phyloP scores from a whole-genome alignment of 2,329 filamentous ascomycete genomes.

The Plectosphaerella plurivora region DNA sequence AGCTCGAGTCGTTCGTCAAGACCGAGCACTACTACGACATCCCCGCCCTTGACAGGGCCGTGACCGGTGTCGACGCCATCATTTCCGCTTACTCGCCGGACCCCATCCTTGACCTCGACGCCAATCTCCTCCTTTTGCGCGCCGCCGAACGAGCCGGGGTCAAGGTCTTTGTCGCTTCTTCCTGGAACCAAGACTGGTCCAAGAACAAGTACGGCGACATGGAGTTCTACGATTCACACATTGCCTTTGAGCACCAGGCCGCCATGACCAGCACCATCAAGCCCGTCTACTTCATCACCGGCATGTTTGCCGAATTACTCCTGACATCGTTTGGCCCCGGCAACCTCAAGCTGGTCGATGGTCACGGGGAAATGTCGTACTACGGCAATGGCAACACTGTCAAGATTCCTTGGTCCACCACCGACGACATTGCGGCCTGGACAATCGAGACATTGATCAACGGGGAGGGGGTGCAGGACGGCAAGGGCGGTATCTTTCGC shows the following conservation, averaged over 20 bases:
- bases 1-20: slow-evolving; percentile 22
- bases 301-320: slow-evolving; percentile 19
- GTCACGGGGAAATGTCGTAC: slow-evolving; percentile 1
- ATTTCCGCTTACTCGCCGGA: slow-evolving; percentile 21
- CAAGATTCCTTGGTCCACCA: slow-evolving; percentile 2
- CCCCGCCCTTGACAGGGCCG: slow-evolving; percentile 23
- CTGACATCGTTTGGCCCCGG: slow-evolving; percentile 10
- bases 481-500: slow-evolving; percentile 7
- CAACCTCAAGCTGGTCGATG: neutral
- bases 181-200: slow-evolving; percentile 28
- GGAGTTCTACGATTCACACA: slow-evolving; percentile 27
- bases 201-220: slow-evolving; percentile 19
- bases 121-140: slow-evolving; percentile 26
- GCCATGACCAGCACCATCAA: slow-evolving; percentile 19
- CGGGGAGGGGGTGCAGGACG: slow-evolving; percentile 5
- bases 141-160: slow-evolving; percentile 29
- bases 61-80: slow-evolving; percentile 27
- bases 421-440: slow-evolving; percentile 3
- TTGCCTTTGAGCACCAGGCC: slow-evolving; percentile 25
- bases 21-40: slow-evolving; percentile 21
- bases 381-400: slow-evolving; percentile 4
- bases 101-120: slow-evolving; percentile 21
- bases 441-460: slow-evolving; percentile 6
- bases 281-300: slow-evolving; percentile 24
- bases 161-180: slow-evolving; percentile 20